Conservation (phyloP, 108 stramenopile species). For the Epithemia pelagica region DNA sequence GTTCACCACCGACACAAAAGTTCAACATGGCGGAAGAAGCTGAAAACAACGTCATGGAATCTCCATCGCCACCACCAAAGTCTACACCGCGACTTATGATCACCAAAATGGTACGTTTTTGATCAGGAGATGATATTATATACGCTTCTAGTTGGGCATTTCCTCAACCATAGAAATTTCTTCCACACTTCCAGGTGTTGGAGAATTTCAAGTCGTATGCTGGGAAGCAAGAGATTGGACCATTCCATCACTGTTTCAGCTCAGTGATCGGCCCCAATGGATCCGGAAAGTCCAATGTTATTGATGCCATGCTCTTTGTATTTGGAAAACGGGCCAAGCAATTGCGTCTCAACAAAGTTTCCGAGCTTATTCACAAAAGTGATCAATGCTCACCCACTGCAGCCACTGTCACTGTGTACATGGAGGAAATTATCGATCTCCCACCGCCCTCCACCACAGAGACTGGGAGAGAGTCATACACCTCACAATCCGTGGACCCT, state of each 20-base stretch:
- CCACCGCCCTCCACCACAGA: conserved; percentile 4
- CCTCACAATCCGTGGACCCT: conserved; percentile 68
- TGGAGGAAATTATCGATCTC: conserved; percentile 86
- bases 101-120: conserved; percentile 79
- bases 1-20: too few species aligned
- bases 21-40: not conserved
- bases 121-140: not conserved
- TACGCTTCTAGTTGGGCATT: not conserved
- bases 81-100: conserved; percentile 86
- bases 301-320: conserved; percentile 99
- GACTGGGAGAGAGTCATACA: too few species aligned
- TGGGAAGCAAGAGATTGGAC: conserved; percentile 79
- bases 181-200: conserved; percentile 45
- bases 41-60: not conserved
- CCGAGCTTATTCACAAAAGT: conserved; percentile 93
- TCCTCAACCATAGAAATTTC: not conserved
- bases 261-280: conserved; percentile 95
- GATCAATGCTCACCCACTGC: conserved; percentile 66
- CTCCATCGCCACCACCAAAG: too few species aligned
- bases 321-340: conserved; percentile 98
- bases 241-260: conserved; percentile 93
- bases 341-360: conserved; percentile 93
- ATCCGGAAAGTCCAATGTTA: conserved; percentile 97
- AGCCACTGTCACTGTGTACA: conserved; percentile 89
- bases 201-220: conserved; percentile 99